These are phyloP conservation scores for Starmerella scarabaei DNA, from an alignment of 805 yeast species.

Conservation along the genomic window DNA sequence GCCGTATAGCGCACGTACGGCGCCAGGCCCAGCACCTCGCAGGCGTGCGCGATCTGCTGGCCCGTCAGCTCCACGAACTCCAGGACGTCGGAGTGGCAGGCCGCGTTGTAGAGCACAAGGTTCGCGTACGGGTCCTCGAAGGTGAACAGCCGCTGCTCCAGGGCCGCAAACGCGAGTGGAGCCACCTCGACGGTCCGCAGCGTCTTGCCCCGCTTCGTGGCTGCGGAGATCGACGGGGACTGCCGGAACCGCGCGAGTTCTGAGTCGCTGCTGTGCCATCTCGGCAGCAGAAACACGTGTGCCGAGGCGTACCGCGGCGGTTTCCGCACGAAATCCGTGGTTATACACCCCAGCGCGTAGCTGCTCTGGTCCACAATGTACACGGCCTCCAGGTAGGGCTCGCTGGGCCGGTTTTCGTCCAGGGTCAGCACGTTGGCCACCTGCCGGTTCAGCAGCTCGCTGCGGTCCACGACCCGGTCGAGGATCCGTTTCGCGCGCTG, in stretches of 20 bases:
- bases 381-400: conserved; percentile 59
- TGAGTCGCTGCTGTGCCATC: conserved; percentile 22
- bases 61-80: conserved; percentile 47
- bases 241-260: conserved; percentile 18
- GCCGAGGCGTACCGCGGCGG: conserved; percentile 67
- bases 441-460: conserved; percentile 27
- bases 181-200: conserved; percentile 30
- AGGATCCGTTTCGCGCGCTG: conserved; percentile 21
- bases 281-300: conserved; percentile 61
- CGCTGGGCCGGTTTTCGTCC: conserved; percentile 48
- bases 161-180: conserved; percentile 44
- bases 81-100: conserved; percentile 28
- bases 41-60: conserved; percentile 50
- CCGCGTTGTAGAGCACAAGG: conserved; percentile 61
- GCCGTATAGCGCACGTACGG: conserved; percentile 68
- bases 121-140: conserved; percentile 47
- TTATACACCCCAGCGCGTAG: conserved; percentile 60
- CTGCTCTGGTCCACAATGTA: conserved; percentile 61
- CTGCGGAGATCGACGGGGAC: conserved; percentile 20
- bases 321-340: conserved; percentile 53
- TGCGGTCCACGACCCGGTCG: conserved; percentile 28
- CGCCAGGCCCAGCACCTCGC: conserved; percentile 72
- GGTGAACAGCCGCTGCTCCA: conserved; percentile 61
- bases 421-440: conserved; percentile 46
- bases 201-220: conserved; percentile 7